phyloP scores from a whole-genome alignment of 176 grass and related monocot genomes.

The Musa itinerans region DNA sequence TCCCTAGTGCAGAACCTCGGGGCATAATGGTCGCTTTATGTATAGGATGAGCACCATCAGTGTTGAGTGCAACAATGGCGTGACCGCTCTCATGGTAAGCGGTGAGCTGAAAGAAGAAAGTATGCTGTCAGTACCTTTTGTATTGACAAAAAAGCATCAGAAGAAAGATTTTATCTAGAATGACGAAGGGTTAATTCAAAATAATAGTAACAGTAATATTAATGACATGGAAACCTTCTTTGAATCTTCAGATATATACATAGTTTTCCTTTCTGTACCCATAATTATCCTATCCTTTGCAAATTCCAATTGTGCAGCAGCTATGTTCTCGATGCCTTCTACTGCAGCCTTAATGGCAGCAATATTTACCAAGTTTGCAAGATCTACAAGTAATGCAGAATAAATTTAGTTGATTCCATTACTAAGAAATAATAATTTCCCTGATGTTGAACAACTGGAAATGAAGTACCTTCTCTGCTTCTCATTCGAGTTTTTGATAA shows the following conservation, averaged over 20 bases:
- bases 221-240: slow-evolving; percentile 46
- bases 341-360: slow-evolving; percentile 97
- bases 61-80: slow-evolving; percentile 90
- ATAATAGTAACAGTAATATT: too few relatives aligned
- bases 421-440: neutral
- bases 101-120: slow-evolving; percentile 48
- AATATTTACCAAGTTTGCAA: slow-evolving; percentile 97
- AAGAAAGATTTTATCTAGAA: neutral
- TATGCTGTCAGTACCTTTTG: slow-evolving; percentile 12
- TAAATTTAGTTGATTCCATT: slow-evolving; percentile 7
- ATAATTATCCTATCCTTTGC: slow-evolving; percentile 98
- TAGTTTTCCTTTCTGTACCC: slow-evolving; percentile 94
- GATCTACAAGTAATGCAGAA: slow-evolving; percentile 34
- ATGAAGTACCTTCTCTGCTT: neutral
- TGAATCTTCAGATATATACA: slow-evolving; percentile 91
- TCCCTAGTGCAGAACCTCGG: slow-evolving; percentile 83
- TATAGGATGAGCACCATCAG: slow-evolving; percentile 76
- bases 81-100: slow-evolving; percentile 98
- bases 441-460: neutral
- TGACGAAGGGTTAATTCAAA: neutral
- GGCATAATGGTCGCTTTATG: slow-evolving; percentile 96
- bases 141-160: neutral
- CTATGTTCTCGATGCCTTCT: slow-evolving; percentile 82
- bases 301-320: slow-evolving; percentile 65
- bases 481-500: neutral